Evolutionary conservation across 805 yeast genomes (phyloP).

Genomic region (Kockiozyma suomiensis): DNA sequence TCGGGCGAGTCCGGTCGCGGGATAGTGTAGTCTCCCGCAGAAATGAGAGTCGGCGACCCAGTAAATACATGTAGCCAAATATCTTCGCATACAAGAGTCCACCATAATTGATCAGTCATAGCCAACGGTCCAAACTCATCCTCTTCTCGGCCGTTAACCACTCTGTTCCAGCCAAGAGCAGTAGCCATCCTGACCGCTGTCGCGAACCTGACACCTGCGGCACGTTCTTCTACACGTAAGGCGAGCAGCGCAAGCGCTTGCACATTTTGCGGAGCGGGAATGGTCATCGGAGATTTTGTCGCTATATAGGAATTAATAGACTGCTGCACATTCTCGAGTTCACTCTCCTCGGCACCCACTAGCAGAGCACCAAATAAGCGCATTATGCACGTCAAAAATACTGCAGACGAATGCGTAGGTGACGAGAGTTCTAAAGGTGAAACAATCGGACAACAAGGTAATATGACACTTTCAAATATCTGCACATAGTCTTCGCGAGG

Average conservation of each 20-base stretch:
- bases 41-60: constrained; percentile 16
- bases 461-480: constrained; percentile 10
- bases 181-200: constrained; percentile 24
- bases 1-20: constrained; percentile 13
- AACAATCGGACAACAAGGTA: constrained; percentile 22
- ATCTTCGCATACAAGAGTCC: constrained; percentile 23
- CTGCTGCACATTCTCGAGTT: constrained; percentile 6
- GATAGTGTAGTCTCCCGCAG: constrained; percentile 9
- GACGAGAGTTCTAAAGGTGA: constrained; percentile 15
- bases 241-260: constrained; percentile 23
- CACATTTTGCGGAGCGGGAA: constrained; percentile 20
- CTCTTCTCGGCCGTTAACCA: not conserved
- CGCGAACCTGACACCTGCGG: constrained; percentile 13
- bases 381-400: constrained; percentile 21
- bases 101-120: constrained; percentile 23
- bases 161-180: constrained; percentile 20
- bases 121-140: not conserved
- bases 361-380: constrained; percentile 21
- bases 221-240: constrained; percentile 18
- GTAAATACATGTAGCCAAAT: constrained; percentile 23
- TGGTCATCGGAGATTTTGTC: constrained; percentile 21
- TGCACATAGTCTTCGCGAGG: constrained; percentile 9
- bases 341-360: not conserved
- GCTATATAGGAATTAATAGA: constrained; percentile 18
- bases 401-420: constrained; percentile 14